A percentile compares a stretch with the other conserved stretches of the same genome.
Evolutionary conservation across 371 early-diverging fungal species (phyloP).

Genomic region (Batkoa obscura): DNA sequence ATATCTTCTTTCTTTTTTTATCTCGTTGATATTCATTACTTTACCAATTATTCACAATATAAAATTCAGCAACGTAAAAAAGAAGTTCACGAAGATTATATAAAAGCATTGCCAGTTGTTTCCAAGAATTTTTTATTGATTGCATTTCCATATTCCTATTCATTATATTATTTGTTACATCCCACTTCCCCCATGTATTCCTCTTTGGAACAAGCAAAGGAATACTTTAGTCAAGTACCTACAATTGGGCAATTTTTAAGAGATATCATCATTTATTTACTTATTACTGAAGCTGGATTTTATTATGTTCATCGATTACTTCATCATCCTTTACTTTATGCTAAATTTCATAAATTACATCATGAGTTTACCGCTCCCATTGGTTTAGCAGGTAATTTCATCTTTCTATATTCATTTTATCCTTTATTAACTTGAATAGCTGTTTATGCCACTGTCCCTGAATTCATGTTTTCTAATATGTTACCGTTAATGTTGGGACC

Average conservation of each 20-base stretch:
- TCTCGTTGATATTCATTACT: too few relatives aligned
- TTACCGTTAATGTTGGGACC: constrained; percentile 29
- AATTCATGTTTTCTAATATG: constrained; percentile 25
- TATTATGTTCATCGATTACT: constrained; percentile 35
- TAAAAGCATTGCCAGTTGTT: constrained; percentile 12
- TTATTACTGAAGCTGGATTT: constrained; percentile 32
- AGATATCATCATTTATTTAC: constrained; percentile 25
- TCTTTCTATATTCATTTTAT: background rate
- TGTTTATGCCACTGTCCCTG: constrained; percentile 32
- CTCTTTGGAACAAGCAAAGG: too few relatives aligned
- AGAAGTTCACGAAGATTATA: constrained; percentile 14
- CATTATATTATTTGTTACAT: constrained; percentile 11
- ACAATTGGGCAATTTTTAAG: too few relatives aligned
- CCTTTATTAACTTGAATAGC: constrained; percentile 7
- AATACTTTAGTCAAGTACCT: too few relatives aligned
- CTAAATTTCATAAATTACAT: constrained; percentile 31
- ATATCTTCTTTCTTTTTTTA: too few relatives aligned
- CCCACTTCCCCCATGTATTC: constrained; percentile 13
- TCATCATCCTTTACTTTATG: constrained; percentile 25
- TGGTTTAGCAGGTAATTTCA: constrained; percentile 24
- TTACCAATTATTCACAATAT: too few relatives aligned
- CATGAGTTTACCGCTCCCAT: constrained; percentile 36
- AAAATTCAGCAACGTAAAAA: too few relatives aligned
- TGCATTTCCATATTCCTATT: constrained; percentile 11
- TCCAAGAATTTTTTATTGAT: constrained; percentile 15